These are phyloP conservation scores for Pueraria montana DNA, from an alignment of 306 rosid species.

Conservation along the genomic window DNA sequence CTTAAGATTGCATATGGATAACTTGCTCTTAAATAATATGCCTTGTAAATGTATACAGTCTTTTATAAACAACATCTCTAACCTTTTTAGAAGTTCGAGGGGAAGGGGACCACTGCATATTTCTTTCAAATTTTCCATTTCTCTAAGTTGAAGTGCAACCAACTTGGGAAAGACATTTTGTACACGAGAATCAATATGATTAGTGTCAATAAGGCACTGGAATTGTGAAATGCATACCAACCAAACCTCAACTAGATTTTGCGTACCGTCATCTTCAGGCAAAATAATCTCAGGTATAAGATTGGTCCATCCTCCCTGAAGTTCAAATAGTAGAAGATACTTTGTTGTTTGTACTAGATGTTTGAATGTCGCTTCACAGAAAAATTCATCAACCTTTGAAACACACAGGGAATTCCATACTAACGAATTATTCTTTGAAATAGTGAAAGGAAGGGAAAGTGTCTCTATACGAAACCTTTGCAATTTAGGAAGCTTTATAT, in stretches of 20 bases:
- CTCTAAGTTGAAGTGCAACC: background rate
- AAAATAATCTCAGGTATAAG: no score
- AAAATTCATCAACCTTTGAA: accelerated
- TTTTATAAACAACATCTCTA: no score
- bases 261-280: background rate
- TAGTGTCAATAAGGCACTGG: constrained; percentile 21
- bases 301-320: background rate
- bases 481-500: no score
- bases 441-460: no score
- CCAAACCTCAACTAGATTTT: background rate
- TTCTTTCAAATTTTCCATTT: no score
- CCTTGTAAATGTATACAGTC: no score
- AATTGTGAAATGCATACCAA: accelerated
- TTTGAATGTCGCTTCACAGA: background rate
- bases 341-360: background rate
- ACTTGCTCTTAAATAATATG: background rate
- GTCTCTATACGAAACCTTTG: background rate
- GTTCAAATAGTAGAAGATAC: background rate
- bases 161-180: constrained; percentile 12
- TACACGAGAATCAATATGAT: background rate
- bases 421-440: no score
- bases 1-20: background rate
- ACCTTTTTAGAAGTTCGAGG: no score
- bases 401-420: background rate
- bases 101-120: no score